phyloP scores from a whole-genome alignment of 805 yeast species.

The Candida caryicola region DNA sequence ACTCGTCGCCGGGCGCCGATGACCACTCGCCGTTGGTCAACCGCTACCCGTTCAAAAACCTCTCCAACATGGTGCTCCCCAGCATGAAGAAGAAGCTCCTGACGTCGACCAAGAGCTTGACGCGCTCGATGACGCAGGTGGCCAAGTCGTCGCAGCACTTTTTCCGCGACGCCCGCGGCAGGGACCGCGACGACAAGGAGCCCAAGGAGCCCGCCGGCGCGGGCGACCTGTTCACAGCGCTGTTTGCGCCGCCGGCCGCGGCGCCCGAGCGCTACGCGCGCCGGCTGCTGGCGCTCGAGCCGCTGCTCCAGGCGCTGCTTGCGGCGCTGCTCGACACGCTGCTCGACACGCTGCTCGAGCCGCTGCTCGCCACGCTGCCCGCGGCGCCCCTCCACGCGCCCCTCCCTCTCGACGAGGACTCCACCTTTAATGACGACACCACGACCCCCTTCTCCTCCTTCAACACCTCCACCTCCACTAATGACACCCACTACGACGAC shows the following conservation, averaged over 20 bases:
- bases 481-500: not conserved
- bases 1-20: not conserved
- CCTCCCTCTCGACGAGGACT: conserved; percentile 1
- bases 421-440: conserved; percentile 8
- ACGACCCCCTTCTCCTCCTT: not conserved
- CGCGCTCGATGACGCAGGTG: conserved; percentile 19
- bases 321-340: too few relatives aligned
- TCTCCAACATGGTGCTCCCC: conserved; percentile 19
- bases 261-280: too few relatives aligned
- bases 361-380: too few relatives aligned
- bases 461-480: not conserved
- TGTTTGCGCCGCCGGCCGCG: too few relatives aligned
- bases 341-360: too few relatives aligned
- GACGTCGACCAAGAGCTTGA: conserved; percentile 18
- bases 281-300: too few relatives aligned
- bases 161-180: conserved; percentile 3
- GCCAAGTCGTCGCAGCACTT: conserved; percentile 18
- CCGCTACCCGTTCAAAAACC: conserved; percentile 27
- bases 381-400: not conserved
- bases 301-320: too few relatives aligned
- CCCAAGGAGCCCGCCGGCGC: not conserved
- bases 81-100: conserved; percentile 20
- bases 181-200: not conserved
- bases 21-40: conserved; percentile 18
- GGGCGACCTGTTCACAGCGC: too few relatives aligned